Evolutionary conservation across 208 protist genomes (phyloP).

Genomic region (Trichomonas vaginalis): DNA sequence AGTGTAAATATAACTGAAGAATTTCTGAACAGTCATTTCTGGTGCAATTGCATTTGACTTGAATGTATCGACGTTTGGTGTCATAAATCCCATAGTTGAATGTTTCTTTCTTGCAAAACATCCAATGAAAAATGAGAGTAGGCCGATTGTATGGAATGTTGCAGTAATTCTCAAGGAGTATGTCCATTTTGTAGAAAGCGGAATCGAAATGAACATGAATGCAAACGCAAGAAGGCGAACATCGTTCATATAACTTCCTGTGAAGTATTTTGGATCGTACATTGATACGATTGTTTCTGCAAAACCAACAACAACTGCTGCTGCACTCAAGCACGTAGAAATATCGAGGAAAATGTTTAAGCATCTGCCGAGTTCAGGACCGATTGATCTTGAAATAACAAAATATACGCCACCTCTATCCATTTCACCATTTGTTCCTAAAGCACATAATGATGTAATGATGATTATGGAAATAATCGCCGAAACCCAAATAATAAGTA

Average conservation of each 20-base stretch:
- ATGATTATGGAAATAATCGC: neutral
- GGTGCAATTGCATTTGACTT: neutral
- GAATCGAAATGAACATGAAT: neutral
- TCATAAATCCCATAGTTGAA: neutral
- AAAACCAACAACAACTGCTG: neutral
- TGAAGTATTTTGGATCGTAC: neutral
- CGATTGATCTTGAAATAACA: neutral
- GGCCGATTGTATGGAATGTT: neutral
- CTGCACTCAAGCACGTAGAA: neutral
- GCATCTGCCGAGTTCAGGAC: neutral
- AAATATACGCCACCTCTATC: neutral
- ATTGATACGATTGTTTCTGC: neutral
- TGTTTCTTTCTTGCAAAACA: neutral
- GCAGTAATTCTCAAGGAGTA: neutral
- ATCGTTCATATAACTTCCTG: neutral
- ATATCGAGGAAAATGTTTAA: neutral
- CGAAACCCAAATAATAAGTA: neutral
- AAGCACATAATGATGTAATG: neutral
- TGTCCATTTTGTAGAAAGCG: neutral
- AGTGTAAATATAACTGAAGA: neutral
- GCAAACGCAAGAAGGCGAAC: neutral
- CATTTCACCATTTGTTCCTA: slow-evolving; percentile 17
- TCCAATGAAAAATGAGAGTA: neutral
- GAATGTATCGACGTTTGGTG: neutral
- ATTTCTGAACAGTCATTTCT: neutral